These are phyloP conservation scores for Nemania diffusa DNA, from an alignment of 2,329 filamentous ascomycete species.

Conservation along the genomic window DNA sequence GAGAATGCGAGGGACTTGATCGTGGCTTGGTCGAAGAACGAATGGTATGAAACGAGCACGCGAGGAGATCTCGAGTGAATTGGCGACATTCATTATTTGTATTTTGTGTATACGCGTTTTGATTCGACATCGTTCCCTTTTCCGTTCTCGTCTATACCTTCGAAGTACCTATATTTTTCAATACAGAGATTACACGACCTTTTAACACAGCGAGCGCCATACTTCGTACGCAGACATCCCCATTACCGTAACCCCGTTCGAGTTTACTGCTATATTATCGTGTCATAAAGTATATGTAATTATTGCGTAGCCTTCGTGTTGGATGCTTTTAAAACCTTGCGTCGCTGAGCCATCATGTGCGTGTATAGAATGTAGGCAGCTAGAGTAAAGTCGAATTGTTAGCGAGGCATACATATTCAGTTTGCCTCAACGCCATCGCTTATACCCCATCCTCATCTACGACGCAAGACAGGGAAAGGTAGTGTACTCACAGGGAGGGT, in stretches of 20 bases:
- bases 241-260: constrained; percentile 19
- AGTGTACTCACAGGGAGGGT: constrained; percentile 76
- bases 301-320: constrained; percentile 58
- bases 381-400: constrained; percentile 45
- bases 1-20: constrained; percentile 73
- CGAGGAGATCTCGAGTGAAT: constrained; percentile 46
- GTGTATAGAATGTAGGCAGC: constrained; percentile 87
- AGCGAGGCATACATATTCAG: constrained; percentile 4
- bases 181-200: constrained; percentile 20
- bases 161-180: constrained; percentile 17
- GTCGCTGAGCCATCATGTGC: constrained; percentile 92
- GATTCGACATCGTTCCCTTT: constrained; percentile 26
- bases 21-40: constrained; percentile 70
- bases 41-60: constrained; percentile 71
- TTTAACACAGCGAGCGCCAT: background rate
- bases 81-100: constrained; percentile 24
- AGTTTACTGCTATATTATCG: constrained; percentile 6
- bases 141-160: constrained; percentile 31
- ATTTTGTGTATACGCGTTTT: constrained; percentile 30
- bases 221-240: constrained; percentile 8
- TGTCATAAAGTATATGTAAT: constrained; percentile 2
- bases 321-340: constrained; percentile 77
- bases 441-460: background rate
- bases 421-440: background rate
- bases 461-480: constrained; percentile 3